Evolutionary conservation across 2,329 filamentous ascomycete genomes (phyloP), one percentile per base, ranked within the genome.

Genomic region (Fusarium brachygibbosum): DNA sequence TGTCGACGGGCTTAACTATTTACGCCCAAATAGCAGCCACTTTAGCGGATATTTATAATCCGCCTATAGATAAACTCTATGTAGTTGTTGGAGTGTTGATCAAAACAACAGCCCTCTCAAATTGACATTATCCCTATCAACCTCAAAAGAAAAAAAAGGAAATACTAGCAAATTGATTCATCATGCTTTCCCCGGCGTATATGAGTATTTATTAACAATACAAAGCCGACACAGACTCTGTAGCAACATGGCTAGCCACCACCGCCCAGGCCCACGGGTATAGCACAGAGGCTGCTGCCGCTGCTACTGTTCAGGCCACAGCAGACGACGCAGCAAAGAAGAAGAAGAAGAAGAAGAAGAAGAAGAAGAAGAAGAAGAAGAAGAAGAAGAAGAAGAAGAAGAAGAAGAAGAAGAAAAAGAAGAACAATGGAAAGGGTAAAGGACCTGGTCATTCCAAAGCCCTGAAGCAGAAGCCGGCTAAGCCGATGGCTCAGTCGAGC

Each of bases 211-310:
- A 66, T 28, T 44, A 63, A 7, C 54, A 71, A 17, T 71, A 70
- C 48, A 74, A 74, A 55, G 48, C 51, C 17, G 72, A 73, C 37
- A 74, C 66, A 1, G 68, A 73, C 45, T 41, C 41, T 35, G 58
- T 71, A 4, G 70, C 71, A 16, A 55, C 49, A 40, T 72, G 61
- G 68, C 61, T 73, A 0, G 59, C 61, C 5, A 48, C 58, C 0
- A 74, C 65, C n/a, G 63, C 69, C 14, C 66, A 70, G n/a, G 52
- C 40, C 9, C 42, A 66, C 23, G 61, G 66, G 29, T 72, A 65
- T 6, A 13, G 14, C 4, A 25, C 48, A 6, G 32, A 61, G 11
- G 28, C 34, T 14, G 23, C 50, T 0, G 28, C 14, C 4, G 31
- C 9, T 1, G 10, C 23, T 25, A 25, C 23, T 13, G 6, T 6